Base-by-base conservation (phyloP, 1,284 basidiomycete genomes). In the Boletus semigastroideus region DNA sequence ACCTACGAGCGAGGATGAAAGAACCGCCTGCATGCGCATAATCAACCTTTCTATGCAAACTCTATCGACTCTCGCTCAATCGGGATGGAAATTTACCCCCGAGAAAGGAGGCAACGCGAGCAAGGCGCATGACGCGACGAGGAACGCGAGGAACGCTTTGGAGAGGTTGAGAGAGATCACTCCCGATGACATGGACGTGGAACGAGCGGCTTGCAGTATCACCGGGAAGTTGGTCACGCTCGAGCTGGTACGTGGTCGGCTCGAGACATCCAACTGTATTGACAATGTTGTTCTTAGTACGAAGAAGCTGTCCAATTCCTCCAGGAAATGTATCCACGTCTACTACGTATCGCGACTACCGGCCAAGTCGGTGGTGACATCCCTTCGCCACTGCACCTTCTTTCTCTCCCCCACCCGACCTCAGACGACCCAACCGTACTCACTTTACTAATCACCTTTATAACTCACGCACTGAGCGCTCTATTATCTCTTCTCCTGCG, bases 121-220 rank as follows among this genome's bases (percentile, higher is more conserved):
- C 16, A 70, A 72, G 13, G 67, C 68, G 5, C 59, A 69, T 16
- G 73, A 74, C 12, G 68, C 72, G 30, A 51, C 63, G 6, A 63
- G 60, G 16, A 51, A 65, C 5, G 70, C 71, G 1, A 59, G 57
- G 28, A 74, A 72, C 42, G 72, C 78, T 48, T 63, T 88, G 9
- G 56, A 57, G 2, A 59, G 66, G 1, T 65, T 89, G 34, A 72
- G 86, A 43, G 63, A 65, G n/a, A 49, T 80, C 14, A 71, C 64
- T 27, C 70, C 75, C 0, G 71, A 68, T 3, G 77, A 79, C 54
- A n/a, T 87, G 16, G 84, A 90, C 59, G 75, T 89, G 4, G 90
- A 91, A 66, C 75, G 84, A 37, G 86, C 86, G 0, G 87, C 85
- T 1, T 77, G 77, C 46, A 84, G 82, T 55, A 69, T 90, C 5